Evolutionary conservation across 352 stramenopile species (phyloP).

Genomic region (Pythium apleroticum): DNA sequence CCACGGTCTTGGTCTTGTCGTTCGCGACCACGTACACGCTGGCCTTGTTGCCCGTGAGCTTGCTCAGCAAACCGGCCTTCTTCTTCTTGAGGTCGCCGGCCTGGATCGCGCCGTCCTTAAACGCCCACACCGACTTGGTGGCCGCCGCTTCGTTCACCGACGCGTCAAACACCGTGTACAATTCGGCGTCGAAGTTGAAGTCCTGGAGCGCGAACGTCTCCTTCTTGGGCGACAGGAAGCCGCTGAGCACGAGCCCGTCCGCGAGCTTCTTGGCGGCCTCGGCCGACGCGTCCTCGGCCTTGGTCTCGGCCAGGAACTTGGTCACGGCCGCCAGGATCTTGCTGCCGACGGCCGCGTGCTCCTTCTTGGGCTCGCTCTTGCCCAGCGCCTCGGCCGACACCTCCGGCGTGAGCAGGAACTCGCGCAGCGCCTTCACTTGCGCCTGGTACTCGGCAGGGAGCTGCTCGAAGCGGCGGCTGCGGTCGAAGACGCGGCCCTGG

Average conservation of each 20-base stretch:
- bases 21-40: constrained; percentile 26
- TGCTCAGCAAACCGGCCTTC: constrained; percentile 23
- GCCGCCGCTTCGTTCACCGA: constrained; percentile 1
- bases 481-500: constrained; percentile 28
- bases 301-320: constrained; percentile 18
- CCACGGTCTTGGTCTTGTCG: constrained; percentile 25
- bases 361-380: constrained; percentile 11
- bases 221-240: constrained; percentile 24
- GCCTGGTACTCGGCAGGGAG: constrained; percentile 16
- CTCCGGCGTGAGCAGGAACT: constrained; percentile 19
- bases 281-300: constrained; percentile 17
- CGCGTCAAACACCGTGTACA: constrained; percentile 20
- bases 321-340: constrained; percentile 19
- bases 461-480: constrained; percentile 18
- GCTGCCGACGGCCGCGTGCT: constrained; percentile 12
- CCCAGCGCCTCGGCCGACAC: constrained; percentile 10
- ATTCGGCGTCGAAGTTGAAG: constrained; percentile 21
- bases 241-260: constrained; percentile 26
- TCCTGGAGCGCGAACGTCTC: constrained; percentile 19
- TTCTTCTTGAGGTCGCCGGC: constrained; percentile 29
- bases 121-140: constrained; percentile 23
- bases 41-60: constrained; percentile 21
- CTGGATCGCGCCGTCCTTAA: constrained; percentile 29
- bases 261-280: constrained; percentile 22
- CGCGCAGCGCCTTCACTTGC: constrained; percentile 13